A percentile compares a stretch with the other conserved stretches of the same genome.
Conservation (phyloP, 2,329 filamentous ascomycete species). For the Lecanicillium sp. region DNA sequence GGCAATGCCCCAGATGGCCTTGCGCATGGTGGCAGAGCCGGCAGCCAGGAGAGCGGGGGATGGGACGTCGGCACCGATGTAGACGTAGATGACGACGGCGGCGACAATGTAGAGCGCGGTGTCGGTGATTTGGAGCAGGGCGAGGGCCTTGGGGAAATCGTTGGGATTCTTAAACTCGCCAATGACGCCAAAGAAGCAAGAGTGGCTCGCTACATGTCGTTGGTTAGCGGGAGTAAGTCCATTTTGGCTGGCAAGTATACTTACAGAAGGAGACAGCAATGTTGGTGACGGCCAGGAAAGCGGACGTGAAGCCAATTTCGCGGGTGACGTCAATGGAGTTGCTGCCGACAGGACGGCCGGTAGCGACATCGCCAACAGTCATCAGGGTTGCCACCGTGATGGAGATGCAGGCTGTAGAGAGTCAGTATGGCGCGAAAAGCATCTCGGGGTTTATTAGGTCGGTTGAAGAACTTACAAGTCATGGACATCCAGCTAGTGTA, state of each 20-base stretch:
- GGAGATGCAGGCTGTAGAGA: constrained; percentile 42
- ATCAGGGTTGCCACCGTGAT: constrained; percentile 56
- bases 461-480: constrained; percentile 28
- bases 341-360: constrained; percentile 30
- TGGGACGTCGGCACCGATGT: constrained; percentile 50
- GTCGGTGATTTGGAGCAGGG: constrained; percentile 52
- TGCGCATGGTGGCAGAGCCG: constrained; percentile 41
- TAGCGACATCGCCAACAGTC: constrained; percentile 54
- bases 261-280: constrained; percentile 58
- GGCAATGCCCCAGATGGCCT: constrained; percentile 61
- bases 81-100: constrained; percentile 61
- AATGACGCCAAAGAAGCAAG: constrained; percentile 62
- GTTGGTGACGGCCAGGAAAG: constrained; percentile 52
- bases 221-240: neutral
- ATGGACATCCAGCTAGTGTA: constrained; percentile 56
- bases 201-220: constrained; percentile 38
- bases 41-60: constrained; percentile 61
- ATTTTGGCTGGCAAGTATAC: neutral
- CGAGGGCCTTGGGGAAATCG: constrained; percentile 47
- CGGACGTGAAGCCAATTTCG: constrained; percentile 39
- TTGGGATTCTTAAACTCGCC: constrained; percentile 54
- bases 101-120: constrained; percentile 56
- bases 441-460: too few relatives aligned
- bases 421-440: too few relatives aligned
- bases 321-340: constrained; percentile 23